phyloP scores from a whole-genome alignment of 805 yeast genomes.

The Candida takata region DNA sequence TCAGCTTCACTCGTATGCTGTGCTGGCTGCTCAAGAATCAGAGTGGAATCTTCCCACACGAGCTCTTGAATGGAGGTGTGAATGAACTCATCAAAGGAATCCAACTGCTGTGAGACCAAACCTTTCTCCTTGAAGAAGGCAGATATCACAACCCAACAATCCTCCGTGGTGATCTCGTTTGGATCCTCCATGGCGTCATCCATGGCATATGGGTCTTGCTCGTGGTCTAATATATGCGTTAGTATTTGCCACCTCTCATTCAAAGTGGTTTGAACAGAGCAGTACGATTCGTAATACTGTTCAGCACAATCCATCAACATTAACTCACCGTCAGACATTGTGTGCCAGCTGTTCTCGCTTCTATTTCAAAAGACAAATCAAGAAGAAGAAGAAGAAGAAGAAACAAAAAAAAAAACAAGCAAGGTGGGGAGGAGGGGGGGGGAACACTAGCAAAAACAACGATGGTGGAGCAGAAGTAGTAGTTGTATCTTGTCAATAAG shows the following conservation, averaged over 20 bases:
- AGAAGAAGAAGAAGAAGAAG: too few species aligned
- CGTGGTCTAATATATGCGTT: conserved; percentile 18
- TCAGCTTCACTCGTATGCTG: conserved; percentile 92
- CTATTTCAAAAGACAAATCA: too few species aligned
- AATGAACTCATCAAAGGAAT: conserved; percentile 96
- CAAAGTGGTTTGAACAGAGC: too few species aligned
- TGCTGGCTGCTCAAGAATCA: conserved; percentile 95
- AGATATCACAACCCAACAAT: conserved; percentile 98
- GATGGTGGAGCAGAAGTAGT: too few species aligned
- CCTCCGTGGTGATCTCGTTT: conserved; percentile 84
- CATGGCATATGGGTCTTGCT: conserved; percentile 62
- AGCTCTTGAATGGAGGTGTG: conserved; percentile 95
- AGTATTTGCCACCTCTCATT: conserved; percentile 10
- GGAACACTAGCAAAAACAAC: too few species aligned
- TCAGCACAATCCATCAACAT: too few species aligned
- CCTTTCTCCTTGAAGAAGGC: conserved; percentile 96
- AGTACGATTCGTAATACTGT: too few species aligned
- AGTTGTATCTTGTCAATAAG: too few species aligned
- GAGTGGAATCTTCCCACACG: conserved; percentile 90
- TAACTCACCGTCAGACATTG: conserved; percentile 17
- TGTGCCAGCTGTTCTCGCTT: too few species aligned
- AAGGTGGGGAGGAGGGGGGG: too few species aligned
- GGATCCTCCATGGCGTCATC: conserved; percentile 9
- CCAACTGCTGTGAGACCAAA: conserved; percentile 94
- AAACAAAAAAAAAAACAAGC: too few species aligned